Evolutionary conservation across 2,329 filamentous ascomycete genomes (phyloP), one percentile per base, ranked within the genome.

Genomic region (Coccinonectria pachysandricola): DNA sequence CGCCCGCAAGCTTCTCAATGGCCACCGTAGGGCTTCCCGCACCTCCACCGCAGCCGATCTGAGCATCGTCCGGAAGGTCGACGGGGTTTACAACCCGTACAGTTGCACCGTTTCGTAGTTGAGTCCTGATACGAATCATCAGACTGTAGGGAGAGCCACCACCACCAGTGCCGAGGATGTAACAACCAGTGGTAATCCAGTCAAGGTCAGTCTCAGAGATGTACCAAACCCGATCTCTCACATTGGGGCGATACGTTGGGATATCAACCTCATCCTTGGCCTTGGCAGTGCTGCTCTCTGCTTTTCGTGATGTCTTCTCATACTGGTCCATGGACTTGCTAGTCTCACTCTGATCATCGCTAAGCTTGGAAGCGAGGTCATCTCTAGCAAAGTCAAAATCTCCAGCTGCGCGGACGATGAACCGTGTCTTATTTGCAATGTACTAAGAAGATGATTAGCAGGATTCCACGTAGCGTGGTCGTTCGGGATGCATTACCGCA

Each of bases 121-220:
- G 63, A 21, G 64, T 52, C 6, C 64, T 56, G 7, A 74, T 53
- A 6, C 62, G 62, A 10, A 74, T 53, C 52, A 66, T 63, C 15
- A 57, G 51, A 2, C 65, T 48, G 35, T 69, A 71, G 2, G 70
- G 66, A 3, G 59, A 64, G 3, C 71, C 71, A 12, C 72, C 71
- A 5, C 72, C 71, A 12, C 71, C 73, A 1, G 69, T 73, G 2
- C 70, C 72, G 0, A 78, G 57, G 26, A 78, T 68, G 35, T 74
- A 74, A 42, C 70, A 73, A 1, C 73, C 72, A 6, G 59, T 66
- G 1, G 66, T 51, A 17, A 77, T 66, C 54, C 65, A 76, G 15
- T 54, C 48, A 4, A 76, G 52, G 42, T 77, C 73, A 0, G 64
- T 67, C 39, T 75, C 69, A 8, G 57, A 68, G 19, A 77, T 48